Evolutionary conservation across 108 stramenopile species (phyloP), one percentile per base, ranked within the genome.

Genomic region (Fragilaria radians): DNA sequence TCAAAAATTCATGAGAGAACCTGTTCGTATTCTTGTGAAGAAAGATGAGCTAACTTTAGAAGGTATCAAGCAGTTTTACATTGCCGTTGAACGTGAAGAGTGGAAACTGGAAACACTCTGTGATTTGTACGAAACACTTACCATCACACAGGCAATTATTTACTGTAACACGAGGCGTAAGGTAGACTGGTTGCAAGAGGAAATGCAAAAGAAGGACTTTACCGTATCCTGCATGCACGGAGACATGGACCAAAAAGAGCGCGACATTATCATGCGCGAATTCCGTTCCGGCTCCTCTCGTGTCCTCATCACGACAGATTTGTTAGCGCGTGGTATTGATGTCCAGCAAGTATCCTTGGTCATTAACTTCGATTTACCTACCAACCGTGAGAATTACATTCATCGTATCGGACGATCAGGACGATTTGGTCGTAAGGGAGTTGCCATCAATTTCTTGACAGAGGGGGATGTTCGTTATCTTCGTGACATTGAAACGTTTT

Each of bases 51-150:
- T 99, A 28, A 97, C 97, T 0, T 78, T 99, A 57, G 97, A 99
- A 68, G 98, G 97, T 19, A 99, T 99, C 58, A 82, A 87, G 63
- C 98, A 99, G 72, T 99, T 96, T 70, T 97, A 90, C 62, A 95
- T 99, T 46, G 77, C 85, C 7, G 99, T 99, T 32, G 97, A 97
- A 66, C 88, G 93, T 70, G 99, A 99, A 64, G 97, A 98, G 76
- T 99, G 99, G 99, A 99, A 99, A 57, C 98, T 98, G 64, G 99
- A 99, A 61, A 99, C 99, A 0, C 77, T 99, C 14, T 96, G 94
- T 73, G 99, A 99, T 73, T 63, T 99, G 52, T 99, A 99, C 70
- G 99, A 98, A 74, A 97, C 96, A 5, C 72, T 99, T 55, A 99
- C 97, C 3, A 95, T 99, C 52, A 98, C 97, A 1, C 99, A 99